Evolutionary conservation across 352 stramenopile genomes (phyloP), one percentile per base, ranked within the genome.

Genomic region (Pythium inflatum): DNA sequence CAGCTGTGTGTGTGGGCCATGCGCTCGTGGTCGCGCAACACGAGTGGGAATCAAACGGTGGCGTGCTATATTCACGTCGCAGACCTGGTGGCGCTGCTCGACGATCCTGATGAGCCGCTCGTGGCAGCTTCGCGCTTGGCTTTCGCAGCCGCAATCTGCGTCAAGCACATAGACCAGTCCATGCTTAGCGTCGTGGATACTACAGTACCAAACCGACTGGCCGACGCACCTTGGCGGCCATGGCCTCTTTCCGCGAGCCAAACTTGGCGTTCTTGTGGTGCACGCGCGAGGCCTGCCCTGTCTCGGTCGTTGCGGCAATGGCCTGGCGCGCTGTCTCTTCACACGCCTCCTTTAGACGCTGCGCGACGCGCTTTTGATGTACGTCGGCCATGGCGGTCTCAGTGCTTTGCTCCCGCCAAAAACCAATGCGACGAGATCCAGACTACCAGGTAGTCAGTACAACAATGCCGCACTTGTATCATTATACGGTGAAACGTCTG

Each of bases 191-290:
- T n/a, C n/a, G n/a, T n/a, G n/a, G n/a, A n/a, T n/a, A n/a, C n/a
- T n/a, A n/a, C n/a, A n/a, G n/a, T n/a, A n/a, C n/a, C n/a, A n/a
- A n/a, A n/a, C n/a, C n/a, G n/a, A n/a, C n/a, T 43, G 36, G 16
- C 49, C 27, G 27, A 24, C 68, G 46, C 60, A 82, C 83, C 78
- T 92, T 94, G 71, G 86, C 86, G 48, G 76, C 84, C 86, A 88
- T 92, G 54, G 87, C 88, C 46, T 95, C 85, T 76, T 92, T 92
- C 28, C 83, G 80, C 49, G 82, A 93, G 34, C 76, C 77, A 62
- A 93, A 95, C 63, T 95, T 93, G 75, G 81, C 78, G 63, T 93
- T 93, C 62, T 93, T 95, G 80, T 92, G 85, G 69, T 95, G 87
- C 59, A 95, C 81, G 38, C 78, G 83, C 53, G 77, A 81, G 1